A percentile compares a stretch with the other conserved stretches of the same genome.
Conservation (phyloP, 306 rosid species). For the Prunus mongolica region DNA sequence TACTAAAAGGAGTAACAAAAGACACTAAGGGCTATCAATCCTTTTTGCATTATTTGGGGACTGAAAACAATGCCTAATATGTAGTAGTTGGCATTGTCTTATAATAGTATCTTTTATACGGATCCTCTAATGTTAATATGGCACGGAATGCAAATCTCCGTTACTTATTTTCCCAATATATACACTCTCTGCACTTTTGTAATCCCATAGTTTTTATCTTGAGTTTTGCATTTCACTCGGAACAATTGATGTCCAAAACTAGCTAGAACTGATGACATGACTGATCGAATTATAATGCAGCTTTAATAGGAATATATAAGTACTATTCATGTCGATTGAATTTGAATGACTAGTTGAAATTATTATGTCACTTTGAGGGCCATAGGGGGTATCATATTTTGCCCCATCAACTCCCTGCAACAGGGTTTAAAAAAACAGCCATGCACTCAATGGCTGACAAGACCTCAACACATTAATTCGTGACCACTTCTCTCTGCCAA, state of each 20-base stretch:
- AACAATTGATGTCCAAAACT: background rate
- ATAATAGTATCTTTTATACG: too few relatives aligned
- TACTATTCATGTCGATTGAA: background rate
- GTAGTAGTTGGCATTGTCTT: too few relatives aligned
- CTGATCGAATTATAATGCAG: background rate
- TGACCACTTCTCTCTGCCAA: background rate
- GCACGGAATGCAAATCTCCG: too few relatives aligned
- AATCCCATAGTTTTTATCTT: too few relatives aligned
- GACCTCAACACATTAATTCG: background rate
- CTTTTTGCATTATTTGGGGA: too few relatives aligned
- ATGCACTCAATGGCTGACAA: background rate
- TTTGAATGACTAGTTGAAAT: background rate
- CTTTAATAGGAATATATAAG: background rate
- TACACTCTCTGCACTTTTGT: too few relatives aligned
- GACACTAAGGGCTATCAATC: too few relatives aligned
- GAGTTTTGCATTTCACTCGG: background rate
- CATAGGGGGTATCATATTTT: background rate
- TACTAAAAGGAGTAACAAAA: too few relatives aligned
- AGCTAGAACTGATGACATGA: background rate
- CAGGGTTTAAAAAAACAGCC: background rate
- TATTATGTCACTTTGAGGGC: conserved; percentile 1
- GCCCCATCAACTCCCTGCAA: background rate
- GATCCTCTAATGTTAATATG: too few relatives aligned
- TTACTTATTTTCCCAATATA: too few relatives aligned
- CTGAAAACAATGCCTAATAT: too few relatives aligned